phyloP scores from a whole-genome alignment of 2,329 filamentous ascomycete genomes.

The Botrytis squamosa region DNA sequence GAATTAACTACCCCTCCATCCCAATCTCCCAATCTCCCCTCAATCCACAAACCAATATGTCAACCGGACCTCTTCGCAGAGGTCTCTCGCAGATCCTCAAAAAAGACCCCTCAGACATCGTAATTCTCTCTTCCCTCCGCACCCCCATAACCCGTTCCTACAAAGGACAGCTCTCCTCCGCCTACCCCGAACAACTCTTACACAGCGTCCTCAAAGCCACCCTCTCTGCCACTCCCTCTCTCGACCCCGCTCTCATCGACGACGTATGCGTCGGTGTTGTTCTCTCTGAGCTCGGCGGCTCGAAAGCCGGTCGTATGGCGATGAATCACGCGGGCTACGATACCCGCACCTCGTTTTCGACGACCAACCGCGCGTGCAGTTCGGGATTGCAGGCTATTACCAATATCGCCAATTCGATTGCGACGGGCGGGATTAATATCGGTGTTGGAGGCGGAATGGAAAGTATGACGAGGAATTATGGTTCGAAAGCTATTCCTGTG shows the following conservation, averaged over 20 bases:
- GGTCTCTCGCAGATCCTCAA: conserved; percentile 74
- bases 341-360: conserved; percentile 72
- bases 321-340: conserved; percentile 80
- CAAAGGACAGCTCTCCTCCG: conserved; percentile 80
- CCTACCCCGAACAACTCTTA: conserved; percentile 88
- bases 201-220: conserved; percentile 65
- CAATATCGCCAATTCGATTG: conserved; percentile 70
- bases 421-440: conserved; percentile 66
- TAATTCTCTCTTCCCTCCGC: conserved; percentile 86
- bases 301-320: conserved; percentile 88
- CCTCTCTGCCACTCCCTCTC: conserved; percentile 67
- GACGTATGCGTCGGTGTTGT: conserved; percentile 88
- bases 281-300: conserved; percentile 84
- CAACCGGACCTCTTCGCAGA: conserved; percentile 48
- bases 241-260: conserved; percentile 67
- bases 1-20: conserved; percentile 7
- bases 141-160: conserved; percentile 82
- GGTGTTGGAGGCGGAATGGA: conserved; percentile 91
- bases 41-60: conserved; percentile 3
- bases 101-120: conserved; percentile 77
- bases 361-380: conserved; percentile 83
- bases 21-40: neutral
- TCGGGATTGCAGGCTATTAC: conserved; percentile 77
- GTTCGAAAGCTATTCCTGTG: conserved; percentile 76
- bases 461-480: conserved; percentile 94